Base-by-base conservation (phyloP, 2,329 filamentous ascomycete genomes). In the Fusarium continuum region DNA sequence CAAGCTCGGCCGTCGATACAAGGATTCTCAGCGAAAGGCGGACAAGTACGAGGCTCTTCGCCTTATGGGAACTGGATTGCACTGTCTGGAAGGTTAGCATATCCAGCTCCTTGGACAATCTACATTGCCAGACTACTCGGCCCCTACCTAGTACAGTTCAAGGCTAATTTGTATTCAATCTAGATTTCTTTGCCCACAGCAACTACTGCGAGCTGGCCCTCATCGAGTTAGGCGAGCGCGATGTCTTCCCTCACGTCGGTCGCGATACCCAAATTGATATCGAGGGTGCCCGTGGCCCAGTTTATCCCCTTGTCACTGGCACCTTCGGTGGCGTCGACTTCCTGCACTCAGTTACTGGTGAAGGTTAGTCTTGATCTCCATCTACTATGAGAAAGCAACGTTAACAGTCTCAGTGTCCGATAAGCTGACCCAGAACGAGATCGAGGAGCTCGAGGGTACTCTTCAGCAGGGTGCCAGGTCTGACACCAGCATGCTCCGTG, bases 321-420 rank as follows among this genome's bases (percentile, higher is more conserved):
- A 97, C 93, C 7, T 97, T 97, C 76, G 93, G 93, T 61, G 93
- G 93, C 63, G 93, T 97, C 13, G 94, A 97, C 72, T 97, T 97
- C 78, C 80, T 97, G 59, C 92, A 96, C 79, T 95, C 91, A 1
- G 93, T 96, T 25, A 91, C 85, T 39, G 86, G 87, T 55, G 87
- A 89, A 79, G 80, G 83, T 84, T 64, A n/a, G 76, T 67, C 19
- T 9, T 22, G 8, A 31, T 6, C 4, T 10, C 22, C 22, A 11
- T 39, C n/a, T 8, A 16, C 9, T 4, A 11, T 34, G 28, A 14
- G 26, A 9, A 7, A 31, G 13, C 9, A 26, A 20, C 11, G 39
- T 68, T 70, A 47, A 75, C 28, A 13, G 20, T 14, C 2, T n/a
- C 31, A 86, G 87, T 97, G 46, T 91, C 90, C 32, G 93, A 97